Conservation (phyloP, 208 protist species). For the Leishmania major region DNA sequence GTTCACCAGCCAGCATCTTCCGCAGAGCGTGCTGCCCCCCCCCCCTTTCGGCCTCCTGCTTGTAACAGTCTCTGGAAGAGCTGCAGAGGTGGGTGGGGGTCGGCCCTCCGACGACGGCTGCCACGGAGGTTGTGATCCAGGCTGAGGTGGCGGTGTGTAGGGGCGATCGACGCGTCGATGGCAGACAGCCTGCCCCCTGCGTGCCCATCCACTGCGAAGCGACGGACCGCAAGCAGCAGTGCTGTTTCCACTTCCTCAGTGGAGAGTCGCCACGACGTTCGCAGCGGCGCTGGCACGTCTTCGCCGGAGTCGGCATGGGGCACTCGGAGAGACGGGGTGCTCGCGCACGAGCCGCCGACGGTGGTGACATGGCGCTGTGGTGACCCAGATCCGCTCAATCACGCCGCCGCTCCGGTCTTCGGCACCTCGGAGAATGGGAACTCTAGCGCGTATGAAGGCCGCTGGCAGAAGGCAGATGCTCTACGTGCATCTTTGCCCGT, state of each 20-base stretch:
- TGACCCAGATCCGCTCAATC: background rate
- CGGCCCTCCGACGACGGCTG: background rate
- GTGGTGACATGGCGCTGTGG: background rate
- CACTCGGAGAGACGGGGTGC: background rate
- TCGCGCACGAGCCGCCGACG: background rate
- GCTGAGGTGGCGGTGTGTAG: background rate
- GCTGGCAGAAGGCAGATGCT: background rate
- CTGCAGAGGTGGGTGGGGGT: background rate
- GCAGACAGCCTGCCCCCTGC: background rate
- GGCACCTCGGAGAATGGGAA: background rate
- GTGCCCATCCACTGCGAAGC: background rate
- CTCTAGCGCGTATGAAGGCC: background rate
- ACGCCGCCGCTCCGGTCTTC: background rate
- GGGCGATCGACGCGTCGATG: background rate
- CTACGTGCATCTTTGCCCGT: background rate
- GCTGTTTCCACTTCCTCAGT: too few relatives aligned
- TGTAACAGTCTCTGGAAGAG: background rate
- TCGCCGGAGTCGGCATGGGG: background rate
- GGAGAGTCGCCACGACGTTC: too few relatives aligned
- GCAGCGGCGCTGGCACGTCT: background rate
- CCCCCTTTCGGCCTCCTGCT: background rate
- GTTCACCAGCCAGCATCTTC: background rate
- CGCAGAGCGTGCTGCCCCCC: too few relatives aligned
- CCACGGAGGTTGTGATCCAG: background rate
- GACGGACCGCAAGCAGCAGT: background rate